Evolutionary conservation across 768 basidiomycete species (phyloP), one percentile per base, ranked within the genome.

Genomic region (Gloeophyllum trabeum): DNA sequence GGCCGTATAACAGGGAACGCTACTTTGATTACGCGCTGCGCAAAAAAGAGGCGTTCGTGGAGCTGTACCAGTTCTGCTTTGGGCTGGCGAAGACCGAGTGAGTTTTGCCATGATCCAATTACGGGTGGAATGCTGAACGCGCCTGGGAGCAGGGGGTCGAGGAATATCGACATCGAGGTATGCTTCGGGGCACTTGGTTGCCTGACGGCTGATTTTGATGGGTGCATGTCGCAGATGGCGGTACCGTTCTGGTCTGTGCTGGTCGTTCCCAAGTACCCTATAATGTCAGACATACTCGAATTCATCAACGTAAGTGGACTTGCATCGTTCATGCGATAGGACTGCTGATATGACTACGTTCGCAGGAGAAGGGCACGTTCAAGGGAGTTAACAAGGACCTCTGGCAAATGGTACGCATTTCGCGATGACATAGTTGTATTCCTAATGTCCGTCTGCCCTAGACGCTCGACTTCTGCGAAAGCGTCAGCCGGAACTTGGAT

Each of bases 121-220:
- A 22, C 32, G 52, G 22, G 24, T 23, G 14, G n/a, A n/a, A n/a
- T n/a, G n/a, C n/a, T n/a, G n/a, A 5, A 55, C 36, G 28, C 16
- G 22, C 20, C 18, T 7, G 7, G 7, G 36, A 13, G 7, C 20
- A 37, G 36, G 55, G 71, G 74, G 55, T 75, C 76, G 16, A 71
- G 77, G 48, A 88, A 85, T 54, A 76, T 88, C 47, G 85, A 88
- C 40, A 83, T 89, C 69, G 85, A 89, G 63, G 84, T 83, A 47
- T 51, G 64, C 50, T 18, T 16, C n/a, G n/a, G n/a, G n/a, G n/a
- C n/a, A n/a, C n/a, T n/a, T n/a, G n/a, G n/a, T n/a, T n/a, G n/a
- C n/a, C n/a, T n/a, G n/a, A n/a, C n/a, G n/a, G 28, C 16, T 32
- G 16, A 32, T 32, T 32, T 10, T 32, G 28, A 16, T 32, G 28